A percentile compares a stretch with the other conserved stretches of the same genome.
Evolutionary conservation across 2,329 filamentous ascomycete species (phyloP).

Genomic region (Mariannaea sp.): DNA sequence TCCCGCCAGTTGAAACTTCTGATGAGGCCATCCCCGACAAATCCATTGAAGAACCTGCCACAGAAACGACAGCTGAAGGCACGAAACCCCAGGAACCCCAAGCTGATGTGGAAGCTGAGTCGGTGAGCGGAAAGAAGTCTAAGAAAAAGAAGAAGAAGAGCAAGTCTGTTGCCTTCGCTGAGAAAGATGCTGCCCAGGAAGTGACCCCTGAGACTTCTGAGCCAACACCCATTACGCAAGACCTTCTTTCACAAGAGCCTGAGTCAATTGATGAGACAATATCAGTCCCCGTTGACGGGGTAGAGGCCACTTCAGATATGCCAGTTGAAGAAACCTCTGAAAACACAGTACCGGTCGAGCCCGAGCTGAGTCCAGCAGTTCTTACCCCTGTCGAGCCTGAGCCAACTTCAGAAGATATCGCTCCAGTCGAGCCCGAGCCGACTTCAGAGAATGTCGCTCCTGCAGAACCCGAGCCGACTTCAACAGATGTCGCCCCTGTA

Average conservation of each 20-base stretch:
- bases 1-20: not conserved
- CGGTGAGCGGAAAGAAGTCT: slow-evolving; percentile 31
- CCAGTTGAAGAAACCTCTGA: not conserved
- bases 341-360: not conserved
- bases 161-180: slow-evolving; percentile 29
- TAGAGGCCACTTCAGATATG: slow-evolving; percentile 17
- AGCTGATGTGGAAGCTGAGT: slow-evolving; percentile 26
- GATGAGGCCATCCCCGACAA: not conserved
- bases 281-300: slow-evolving; percentile 23
- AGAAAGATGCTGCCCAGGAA: slow-evolving; percentile 19
- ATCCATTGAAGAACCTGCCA: not conserved
- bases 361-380: not conserved
- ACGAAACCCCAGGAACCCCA: slow-evolving; percentile 11
- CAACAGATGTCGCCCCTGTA: not conserved
- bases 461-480: not conserved
- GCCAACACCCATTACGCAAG: slow-evolving; percentile 11
- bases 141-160: slow-evolving; percentile 42
- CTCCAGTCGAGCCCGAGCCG: not conserved
- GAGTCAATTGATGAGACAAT: not conserved
- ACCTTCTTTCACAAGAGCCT: slow-evolving; percentile 11
- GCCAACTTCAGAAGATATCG: slow-evolving; percentile 8
- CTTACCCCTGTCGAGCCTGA: not conserved
- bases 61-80: slow-evolving; percentile 2
- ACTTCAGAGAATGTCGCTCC: slow-evolving; percentile 8
- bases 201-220: slow-evolving; percentile 16